phyloP scores from a whole-genome alignment of 2,329 filamentous ascomycete species.

The Trichoderma semiorbis region DNA sequence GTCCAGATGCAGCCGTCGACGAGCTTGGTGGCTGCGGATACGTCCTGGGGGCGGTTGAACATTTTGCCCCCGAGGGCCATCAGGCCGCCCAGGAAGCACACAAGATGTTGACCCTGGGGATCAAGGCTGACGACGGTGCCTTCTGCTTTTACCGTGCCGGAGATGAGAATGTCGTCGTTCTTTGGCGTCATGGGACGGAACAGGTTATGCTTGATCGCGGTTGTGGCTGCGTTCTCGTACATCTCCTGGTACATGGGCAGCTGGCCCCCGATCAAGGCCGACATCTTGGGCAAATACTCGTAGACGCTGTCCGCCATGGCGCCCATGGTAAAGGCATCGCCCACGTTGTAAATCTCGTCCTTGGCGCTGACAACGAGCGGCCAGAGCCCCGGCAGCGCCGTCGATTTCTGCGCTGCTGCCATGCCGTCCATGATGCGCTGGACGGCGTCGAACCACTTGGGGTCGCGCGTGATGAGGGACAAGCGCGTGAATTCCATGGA shows the following conservation, averaged over 20 bases:
- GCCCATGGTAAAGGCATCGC: slow-evolving; percentile 47
- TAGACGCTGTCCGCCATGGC: slow-evolving; percentile 54
- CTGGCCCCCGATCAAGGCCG: slow-evolving; percentile 61
- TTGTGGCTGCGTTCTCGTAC: slow-evolving; percentile 59
- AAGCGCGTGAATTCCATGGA: slow-evolving; percentile 70
- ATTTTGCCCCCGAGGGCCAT: slow-evolving; percentile 60
- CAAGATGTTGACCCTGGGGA: slow-evolving; percentile 50
- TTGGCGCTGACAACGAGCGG: slow-evolving; percentile 60
- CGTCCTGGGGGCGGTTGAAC: slow-evolving; percentile 44
- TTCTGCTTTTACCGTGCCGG: slow-evolving; percentile 46
- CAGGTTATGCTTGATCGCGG: slow-evolving; percentile 59
- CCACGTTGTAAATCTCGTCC: slow-evolving; percentile 42
- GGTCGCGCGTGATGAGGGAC: slow-evolving; percentile 64
- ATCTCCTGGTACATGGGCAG: slow-evolving; percentile 58
- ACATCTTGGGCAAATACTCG: slow-evolving; percentile 60
- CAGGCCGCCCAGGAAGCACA: slow-evolving; percentile 65
- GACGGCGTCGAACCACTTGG: slow-evolving; percentile 72
- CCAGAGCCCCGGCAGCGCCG: slow-evolving; percentile 70
- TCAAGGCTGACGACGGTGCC: slow-evolving; percentile 47
- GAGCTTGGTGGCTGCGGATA: slow-evolving; percentile 46
- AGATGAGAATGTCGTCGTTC: slow-evolving; percentile 61
- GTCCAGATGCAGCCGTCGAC: slow-evolving; percentile 56
- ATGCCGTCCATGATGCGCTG: slow-evolving; percentile 66
- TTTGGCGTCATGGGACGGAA: slow-evolving; percentile 66
- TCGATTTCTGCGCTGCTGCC: slow-evolving; percentile 62